Evolutionary conservation across 2,329 filamentous ascomycete genomes (phyloP).

Genomic region (Tolypocladium sp.): DNA sequence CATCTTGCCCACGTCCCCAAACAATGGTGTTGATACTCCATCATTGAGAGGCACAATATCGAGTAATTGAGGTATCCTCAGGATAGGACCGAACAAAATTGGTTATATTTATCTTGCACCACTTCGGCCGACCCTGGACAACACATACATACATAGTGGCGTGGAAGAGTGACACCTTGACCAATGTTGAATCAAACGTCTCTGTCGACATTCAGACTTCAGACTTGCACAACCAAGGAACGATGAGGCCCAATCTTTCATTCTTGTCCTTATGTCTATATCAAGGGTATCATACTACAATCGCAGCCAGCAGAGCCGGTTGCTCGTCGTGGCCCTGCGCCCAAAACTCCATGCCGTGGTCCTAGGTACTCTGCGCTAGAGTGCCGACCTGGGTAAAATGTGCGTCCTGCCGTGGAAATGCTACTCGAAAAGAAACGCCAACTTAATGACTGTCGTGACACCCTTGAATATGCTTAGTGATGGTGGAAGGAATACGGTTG

Average conservation of each 20-base stretch:
- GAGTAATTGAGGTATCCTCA: background rate
- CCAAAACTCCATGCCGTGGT: background rate
- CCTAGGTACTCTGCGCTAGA: background rate
- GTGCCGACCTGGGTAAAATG: background rate
- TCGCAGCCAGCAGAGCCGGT: background rate
- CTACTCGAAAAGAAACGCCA: background rate
- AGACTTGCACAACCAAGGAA: background rate
- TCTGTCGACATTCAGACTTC: background rate
- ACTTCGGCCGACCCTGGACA: no score
- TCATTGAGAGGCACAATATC: no score
- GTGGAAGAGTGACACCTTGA: no score
- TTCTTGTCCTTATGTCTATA: background rate
- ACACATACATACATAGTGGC: no score
- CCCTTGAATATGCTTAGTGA: background rate
- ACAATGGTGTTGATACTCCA: no score
- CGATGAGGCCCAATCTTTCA: background rate
- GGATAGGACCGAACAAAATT: no score
- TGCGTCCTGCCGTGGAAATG: background rate
- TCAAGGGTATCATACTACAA: slow-evolving; percentile 3
- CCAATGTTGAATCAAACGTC: background rate
- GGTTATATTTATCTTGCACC: no score
- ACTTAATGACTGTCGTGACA: background rate
- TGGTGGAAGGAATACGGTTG: background rate
- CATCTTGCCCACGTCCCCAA: no score
- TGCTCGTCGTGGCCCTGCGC: background rate